These are phyloP conservation scores for Climacium dendroides DNA, from an alignment of 225 moss, liverwort and hornwort genomes.

Conservation along the genomic window DNA sequence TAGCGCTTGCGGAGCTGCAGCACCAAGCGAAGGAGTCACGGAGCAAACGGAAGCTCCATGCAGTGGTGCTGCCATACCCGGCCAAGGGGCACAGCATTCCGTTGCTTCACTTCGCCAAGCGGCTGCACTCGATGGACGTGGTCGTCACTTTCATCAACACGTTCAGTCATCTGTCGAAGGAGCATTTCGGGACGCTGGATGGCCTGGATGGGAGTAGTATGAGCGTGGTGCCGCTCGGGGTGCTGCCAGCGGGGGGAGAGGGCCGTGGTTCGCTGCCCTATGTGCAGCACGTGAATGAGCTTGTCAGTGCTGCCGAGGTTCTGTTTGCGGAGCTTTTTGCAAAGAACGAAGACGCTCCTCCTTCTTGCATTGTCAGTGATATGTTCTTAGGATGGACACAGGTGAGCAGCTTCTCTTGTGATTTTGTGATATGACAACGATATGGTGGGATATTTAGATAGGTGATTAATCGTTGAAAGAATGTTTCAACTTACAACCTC, in stretches of 20 bases:
- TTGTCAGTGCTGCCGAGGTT: background rate
- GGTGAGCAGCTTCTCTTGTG: background rate
- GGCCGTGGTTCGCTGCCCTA: background rate
- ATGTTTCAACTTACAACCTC: background rate
- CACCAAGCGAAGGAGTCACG: background rate
- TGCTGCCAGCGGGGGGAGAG: background rate
- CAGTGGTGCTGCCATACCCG: constrained; percentile 29
- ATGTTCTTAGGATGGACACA: constrained; percentile 51
- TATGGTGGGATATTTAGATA: too few relatives aligned
- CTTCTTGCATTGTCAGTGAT: constrained; percentile 30
- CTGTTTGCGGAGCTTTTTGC: background rate
- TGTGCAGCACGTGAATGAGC: background rate
- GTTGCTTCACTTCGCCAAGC: constrained; percentile 32
- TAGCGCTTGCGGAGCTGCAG: background rate
- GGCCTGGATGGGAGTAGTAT: constrained; percentile 1
- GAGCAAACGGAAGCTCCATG: constrained; percentile 1
- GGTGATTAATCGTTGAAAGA: background rate
- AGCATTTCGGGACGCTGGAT: constrained; percentile 11
- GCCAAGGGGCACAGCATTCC: constrained; percentile 48
- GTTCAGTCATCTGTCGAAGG: constrained; percentile 10
- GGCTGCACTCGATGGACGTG: constrained; percentile 16
- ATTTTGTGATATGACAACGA: background rate
- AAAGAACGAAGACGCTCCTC: background rate
- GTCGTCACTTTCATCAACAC: constrained; percentile 23
- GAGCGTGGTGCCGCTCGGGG: constrained; percentile 24